These are phyloP conservation scores for Phialemoniopsis sp. DNA, from an alignment of 2,329 filamentous ascomycete genomes.

Conservation along the genomic window DNA sequence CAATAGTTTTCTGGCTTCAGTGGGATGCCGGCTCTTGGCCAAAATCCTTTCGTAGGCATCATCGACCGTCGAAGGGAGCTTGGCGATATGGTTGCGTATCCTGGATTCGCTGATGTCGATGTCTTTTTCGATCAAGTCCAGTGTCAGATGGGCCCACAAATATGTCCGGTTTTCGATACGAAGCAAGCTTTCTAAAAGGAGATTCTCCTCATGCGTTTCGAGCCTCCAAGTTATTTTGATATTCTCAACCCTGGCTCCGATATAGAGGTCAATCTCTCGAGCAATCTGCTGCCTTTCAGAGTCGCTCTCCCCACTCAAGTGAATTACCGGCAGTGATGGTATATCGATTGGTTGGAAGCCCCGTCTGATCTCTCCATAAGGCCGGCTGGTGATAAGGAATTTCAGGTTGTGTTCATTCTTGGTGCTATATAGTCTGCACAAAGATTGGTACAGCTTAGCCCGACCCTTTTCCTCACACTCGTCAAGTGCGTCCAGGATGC, in stretches of 20 bases:
- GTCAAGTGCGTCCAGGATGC: too few relatives aligned
- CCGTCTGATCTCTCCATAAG: slow-evolving; percentile 18
- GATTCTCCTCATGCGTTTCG: slow-evolving; percentile 19
- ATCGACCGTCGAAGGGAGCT: slow-evolving; percentile 17
- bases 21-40: slow-evolving; percentile 14
- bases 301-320: slow-evolving; percentile 20
- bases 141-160: slow-evolving; percentile 15
- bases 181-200: slow-evolving; percentile 8
- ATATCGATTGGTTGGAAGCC: slow-evolving; percentile 15
- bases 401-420: slow-evolving; percentile 16
- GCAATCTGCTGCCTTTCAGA: too few relatives aligned
- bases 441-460: too few relatives aligned
- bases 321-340: slow-evolving; percentile 18
- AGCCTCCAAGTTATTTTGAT: too few relatives aligned
- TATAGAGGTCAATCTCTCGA: too few relatives aligned
- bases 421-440: too few relatives aligned
- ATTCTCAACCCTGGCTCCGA: too few relatives aligned
- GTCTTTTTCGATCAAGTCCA: slow-evolving; percentile 12
- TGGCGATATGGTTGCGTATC: too few relatives aligned
- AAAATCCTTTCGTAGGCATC: slow-evolving; percentile 30
- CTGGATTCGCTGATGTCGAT: too few relatives aligned
- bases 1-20: slow-evolving; percentile 22
- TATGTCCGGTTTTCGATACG: slow-evolving; percentile 15
- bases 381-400: slow-evolving; percentile 25
- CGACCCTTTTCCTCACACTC: too few relatives aligned